Evolutionary conservation across 306 rosid genomes (phyloP).

Genomic region (Casuarina glauca): DNA sequence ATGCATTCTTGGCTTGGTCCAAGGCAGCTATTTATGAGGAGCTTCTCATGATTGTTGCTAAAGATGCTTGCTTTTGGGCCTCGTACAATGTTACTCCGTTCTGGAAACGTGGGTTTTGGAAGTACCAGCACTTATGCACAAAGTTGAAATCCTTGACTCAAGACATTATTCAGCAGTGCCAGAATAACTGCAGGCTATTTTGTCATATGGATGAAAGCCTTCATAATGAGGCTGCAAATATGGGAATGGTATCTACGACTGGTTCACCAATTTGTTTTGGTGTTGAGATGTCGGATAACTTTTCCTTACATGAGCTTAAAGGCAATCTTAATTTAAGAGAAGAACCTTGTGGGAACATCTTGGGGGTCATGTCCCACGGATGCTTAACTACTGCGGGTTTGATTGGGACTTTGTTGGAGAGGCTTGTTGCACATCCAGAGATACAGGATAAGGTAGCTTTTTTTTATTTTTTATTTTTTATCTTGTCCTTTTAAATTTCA

Average conservation of each 20-base stretch:
- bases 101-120: slow-evolving; percentile 82
- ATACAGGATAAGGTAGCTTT: slow-evolving; percentile 70
- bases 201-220: slow-evolving; percentile 30
- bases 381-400: slow-evolving; percentile 63
- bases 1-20: slow-evolving; percentile 67
- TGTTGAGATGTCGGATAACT: slow-evolving; percentile 30
- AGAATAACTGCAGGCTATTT: slow-evolving; percentile 45
- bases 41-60: slow-evolving; percentile 72
- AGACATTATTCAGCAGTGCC: slow-evolving; percentile 62
- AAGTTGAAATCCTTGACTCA: slow-evolving; percentile 71
- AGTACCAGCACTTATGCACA: slow-evolving; percentile 55
- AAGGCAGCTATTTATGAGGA: slow-evolving; percentile 77
- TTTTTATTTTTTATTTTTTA: slow-evolving; percentile 18
- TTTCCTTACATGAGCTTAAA: slow-evolving; percentile 40
- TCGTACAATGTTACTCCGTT: slow-evolving; percentile 69
- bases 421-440: slow-evolving; percentile 55
- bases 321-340: slow-evolving; percentile 41
- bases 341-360: slow-evolving; percentile 61
- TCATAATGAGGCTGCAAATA: slow-evolving; percentile 25
- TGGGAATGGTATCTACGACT: slow-evolving; percentile 35
- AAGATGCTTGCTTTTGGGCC: slow-evolving; percentile 78
- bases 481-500: slow-evolving; percentile 5
- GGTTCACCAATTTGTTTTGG: slow-evolving; percentile 39
- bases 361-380: slow-evolving; percentile 85
- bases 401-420: slow-evolving; percentile 53